A percentile compares a stretch with the other conserved stretches of the same genome.
Evolutionary conservation across 2,329 filamentous ascomycete genomes (phyloP).

Genomic region (Stagonosporopsis rhizophila): DNA sequence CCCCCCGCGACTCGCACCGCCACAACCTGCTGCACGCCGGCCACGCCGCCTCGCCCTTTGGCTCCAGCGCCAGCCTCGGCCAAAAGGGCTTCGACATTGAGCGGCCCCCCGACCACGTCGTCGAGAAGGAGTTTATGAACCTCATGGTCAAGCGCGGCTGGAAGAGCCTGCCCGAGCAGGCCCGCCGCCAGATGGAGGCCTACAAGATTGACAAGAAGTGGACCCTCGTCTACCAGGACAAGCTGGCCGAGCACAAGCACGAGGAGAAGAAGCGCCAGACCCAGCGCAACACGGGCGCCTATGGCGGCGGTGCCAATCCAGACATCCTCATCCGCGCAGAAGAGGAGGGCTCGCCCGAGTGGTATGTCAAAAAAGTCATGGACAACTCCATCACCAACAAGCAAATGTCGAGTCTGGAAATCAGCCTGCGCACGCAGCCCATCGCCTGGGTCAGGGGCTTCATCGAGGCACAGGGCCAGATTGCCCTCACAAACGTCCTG

Average conservation of each 20-base stretch:
- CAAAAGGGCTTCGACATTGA: constrained; percentile 68
- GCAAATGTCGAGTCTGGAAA: constrained; percentile 89
- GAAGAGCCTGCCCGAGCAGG: constrained; percentile 96
- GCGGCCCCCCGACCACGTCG: constrained; percentile 77
- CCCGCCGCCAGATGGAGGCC: constrained; percentile 91
- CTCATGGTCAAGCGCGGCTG: constrained; percentile 98
- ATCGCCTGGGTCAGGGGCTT: constrained; percentile 97
- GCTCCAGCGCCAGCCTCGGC: constrained; percentile 57
- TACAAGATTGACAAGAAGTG: constrained; percentile 96
- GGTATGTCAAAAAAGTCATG: constrained; percentile 97
- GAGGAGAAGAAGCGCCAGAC: constrained; percentile 88
- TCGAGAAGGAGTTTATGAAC: constrained; percentile 89
- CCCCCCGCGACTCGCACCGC: constrained; percentile 53
- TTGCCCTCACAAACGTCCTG: constrained; percentile 92
- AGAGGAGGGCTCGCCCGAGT: constrained; percentile 95
- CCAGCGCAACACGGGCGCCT: constrained; percentile 64
- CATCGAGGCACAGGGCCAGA: constrained; percentile 95
- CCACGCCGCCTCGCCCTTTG: constrained; percentile 53
- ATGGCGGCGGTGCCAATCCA: constrained; percentile 61
- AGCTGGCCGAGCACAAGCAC: constrained; percentile 89
- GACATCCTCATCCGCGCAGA: constrained; percentile 78
- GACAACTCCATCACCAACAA: constrained; percentile 93
- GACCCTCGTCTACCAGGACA: constrained; percentile 95
- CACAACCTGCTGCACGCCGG: constrained; percentile 50
- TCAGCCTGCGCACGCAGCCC: constrained; percentile 93